These are phyloP conservation scores for Calonectria montana DNA, from an alignment of 2,329 filamentous ascomycete species.

Conservation along the genomic window DNA sequence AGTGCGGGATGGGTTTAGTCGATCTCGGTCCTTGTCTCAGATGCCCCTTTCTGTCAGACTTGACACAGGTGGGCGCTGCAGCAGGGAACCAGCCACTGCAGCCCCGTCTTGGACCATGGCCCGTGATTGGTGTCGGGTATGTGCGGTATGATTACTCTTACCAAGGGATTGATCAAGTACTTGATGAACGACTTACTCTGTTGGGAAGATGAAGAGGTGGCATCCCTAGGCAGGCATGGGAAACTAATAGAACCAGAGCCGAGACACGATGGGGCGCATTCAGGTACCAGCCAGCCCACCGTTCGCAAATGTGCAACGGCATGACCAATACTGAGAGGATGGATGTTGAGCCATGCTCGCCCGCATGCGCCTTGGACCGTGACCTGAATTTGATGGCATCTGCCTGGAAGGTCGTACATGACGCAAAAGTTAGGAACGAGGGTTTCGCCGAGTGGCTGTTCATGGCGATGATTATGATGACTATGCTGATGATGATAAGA, in stretches of 20 bases:
- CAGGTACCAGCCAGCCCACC: constrained; percentile 18
- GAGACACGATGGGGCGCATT: constrained; percentile 17
- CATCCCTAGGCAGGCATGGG: constrained; percentile 32
- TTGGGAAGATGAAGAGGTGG: constrained; percentile 22
- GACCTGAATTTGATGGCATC: constrained; percentile 7
- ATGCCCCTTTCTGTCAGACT: constrained; percentile 22
- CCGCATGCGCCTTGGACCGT: not conserved
- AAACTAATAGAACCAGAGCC: constrained; percentile 13
- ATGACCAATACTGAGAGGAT: not conserved
- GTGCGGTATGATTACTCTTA: constrained; percentile 2
- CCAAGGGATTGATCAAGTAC: constrained; percentile 14
- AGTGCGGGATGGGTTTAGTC: constrained; percentile 18
- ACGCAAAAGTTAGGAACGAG: constrained; percentile 8
- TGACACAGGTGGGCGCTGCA: constrained; percentile 15
- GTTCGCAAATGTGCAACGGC: not conserved
- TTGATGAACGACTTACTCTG: not conserved
- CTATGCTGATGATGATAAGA: not conserved
- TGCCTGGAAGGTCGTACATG: constrained; percentile 13
- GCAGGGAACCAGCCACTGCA: constrained; percentile 22
- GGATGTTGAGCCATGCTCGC: not conserved
- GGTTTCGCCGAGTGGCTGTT: not conserved
- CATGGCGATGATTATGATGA: not conserved
- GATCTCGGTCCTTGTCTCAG: constrained; percentile 36
- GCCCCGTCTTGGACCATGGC: constrained; percentile 21
- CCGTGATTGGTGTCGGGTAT: not conserved